Base-by-base conservation (phyloP, 768 basidiomycete species). In the Suillus placidus region DNA sequence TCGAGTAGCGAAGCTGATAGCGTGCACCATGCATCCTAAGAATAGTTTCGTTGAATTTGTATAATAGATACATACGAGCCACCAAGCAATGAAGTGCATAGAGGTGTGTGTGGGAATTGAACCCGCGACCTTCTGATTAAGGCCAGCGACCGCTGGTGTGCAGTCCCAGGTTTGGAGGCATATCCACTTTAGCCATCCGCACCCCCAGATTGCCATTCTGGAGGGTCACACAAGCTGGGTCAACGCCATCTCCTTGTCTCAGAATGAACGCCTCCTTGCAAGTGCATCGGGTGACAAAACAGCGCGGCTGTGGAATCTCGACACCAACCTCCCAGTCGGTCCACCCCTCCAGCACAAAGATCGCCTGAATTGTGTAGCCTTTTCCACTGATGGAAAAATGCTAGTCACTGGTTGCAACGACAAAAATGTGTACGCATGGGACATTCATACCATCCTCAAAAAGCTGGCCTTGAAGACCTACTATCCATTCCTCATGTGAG, bases 301-400 rank as follows among this genome's bases (percentile, higher is more conserved):
- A 26, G 6, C 1, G 26, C 23, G 49, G 0, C 2, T 51, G 6
- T 49, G 49, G 49, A 51, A 51, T 51, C 13, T 51, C 13, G 23
- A 26, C 0, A 51, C 49, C 0, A 16, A 51, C 49, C 12, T 51
- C 14, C 23, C 23, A 51, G 23, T 51, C 6, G 23, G 26, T 1
- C 14, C 23, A 51, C 26, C 26, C 13, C 14, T 51, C 23, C 30
- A 52, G 30, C 51, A 30, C 4, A 1, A 32, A 52, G 8, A 10
- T 1, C 0, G 0, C 0, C 1, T 52, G 1, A 0, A 18, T 4
- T 18, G 30, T 4, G 30, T 4, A 18, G 51, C 51, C 16, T 2
- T 52, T 32, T 32, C 30, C 1, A 0, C 16, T 10, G 30, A 52
- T 18, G 51, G 51, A 52, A 18, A 4, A 16, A 3, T 18, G 16